phyloP scores from a whole-genome alignment of 2,329 filamentous ascomycete species.

The Capronia coronata region DNA sequence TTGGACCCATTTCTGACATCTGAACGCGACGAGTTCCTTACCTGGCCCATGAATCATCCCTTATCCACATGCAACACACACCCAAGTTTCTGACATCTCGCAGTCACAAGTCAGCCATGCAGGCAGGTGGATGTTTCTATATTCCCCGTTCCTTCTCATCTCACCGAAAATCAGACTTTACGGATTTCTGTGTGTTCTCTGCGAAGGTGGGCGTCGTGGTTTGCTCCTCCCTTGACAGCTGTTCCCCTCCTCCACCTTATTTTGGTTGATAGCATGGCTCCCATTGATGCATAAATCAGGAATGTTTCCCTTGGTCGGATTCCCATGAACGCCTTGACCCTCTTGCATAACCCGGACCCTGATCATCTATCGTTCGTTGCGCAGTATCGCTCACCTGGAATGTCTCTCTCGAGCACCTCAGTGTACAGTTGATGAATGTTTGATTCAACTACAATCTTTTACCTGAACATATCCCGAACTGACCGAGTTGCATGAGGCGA shows the following conservation, averaged over 20 bases:
- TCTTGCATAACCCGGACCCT: neutral
- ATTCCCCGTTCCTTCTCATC: neutral
- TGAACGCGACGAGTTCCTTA: conserved; percentile 2
- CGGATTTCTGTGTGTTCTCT: neutral
- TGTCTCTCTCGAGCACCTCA: neutral
- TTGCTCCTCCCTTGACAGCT: neutral
- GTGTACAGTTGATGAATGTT: neutral
- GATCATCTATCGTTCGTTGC: neutral
- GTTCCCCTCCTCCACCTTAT: conserved; percentile 2
- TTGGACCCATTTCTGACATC: conserved; percentile 3
- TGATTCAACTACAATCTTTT: neutral
- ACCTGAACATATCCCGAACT: neutral
- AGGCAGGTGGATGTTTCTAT: conserved; percentile 7
- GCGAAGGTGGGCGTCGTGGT: neutral
- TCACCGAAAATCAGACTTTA: neutral
- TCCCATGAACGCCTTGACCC: conserved; percentile 5
- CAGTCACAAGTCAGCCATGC: conserved; percentile 4
- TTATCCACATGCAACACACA: neutral
- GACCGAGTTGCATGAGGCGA: neutral
- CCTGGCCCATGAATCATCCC: conserved; percentile 2
- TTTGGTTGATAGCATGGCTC: neutral
- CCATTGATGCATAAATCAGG: conserved; percentile 10
- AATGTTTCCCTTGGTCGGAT: conserved; percentile 8
- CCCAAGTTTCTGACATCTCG: conserved; percentile 7
- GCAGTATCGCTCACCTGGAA: neutral